Base-by-base conservation (phyloP, 768 basidiomycete species). In the Amanita rubescens region DNA sequence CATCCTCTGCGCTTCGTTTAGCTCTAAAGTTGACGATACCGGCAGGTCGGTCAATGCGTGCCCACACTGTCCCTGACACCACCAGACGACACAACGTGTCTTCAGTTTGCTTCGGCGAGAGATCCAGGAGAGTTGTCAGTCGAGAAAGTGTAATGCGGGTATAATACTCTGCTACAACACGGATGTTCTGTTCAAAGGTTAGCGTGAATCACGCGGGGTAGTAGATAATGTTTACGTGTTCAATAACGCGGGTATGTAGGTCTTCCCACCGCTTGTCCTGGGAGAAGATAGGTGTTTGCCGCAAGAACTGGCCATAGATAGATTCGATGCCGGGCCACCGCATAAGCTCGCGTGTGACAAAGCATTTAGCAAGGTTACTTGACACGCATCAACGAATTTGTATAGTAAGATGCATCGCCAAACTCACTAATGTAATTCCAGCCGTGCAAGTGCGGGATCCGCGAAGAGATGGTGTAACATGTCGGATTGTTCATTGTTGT, bases 401-500 rank as follows among this genome's bases (percentile, higher is more conserved):
- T 39, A 20, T 2, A 41, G 37, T 38, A 1, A 58, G 43, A 24
- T 27, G 15, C 3, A 25, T 20, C 20, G n/a, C 12, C 17, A 14
- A n/a, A 11, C 73, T 70, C 72, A 96, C 94, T 86, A 85, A 66
- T 94, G 90, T 38, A 91, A 73, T 59, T 90, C 85, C 42, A 94
- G 74, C 66, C 90, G 94, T 57, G 76, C 69, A 38, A 97, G 70
- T 20, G 87, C 84, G 20, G 93, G 80, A 66, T 97, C 85, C 42
- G 74, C 73, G 63, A 79, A 89, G 27, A 95, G 75, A 63, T 90
- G 89, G 66, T 97, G 85, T 42, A 99, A 72, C 87, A 98, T 94
- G 65, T 98, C 94, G 2, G 87, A 91, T 68, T 99, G 96, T 68
- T 97, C 95, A 65, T 99, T 98, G 67, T 87, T 89, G 66, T 98